These are phyloP conservation scores for Alternaria brassicae DNA, from an alignment of 2,329 filamentous ascomycete genomes.

Conservation along the genomic window DNA sequence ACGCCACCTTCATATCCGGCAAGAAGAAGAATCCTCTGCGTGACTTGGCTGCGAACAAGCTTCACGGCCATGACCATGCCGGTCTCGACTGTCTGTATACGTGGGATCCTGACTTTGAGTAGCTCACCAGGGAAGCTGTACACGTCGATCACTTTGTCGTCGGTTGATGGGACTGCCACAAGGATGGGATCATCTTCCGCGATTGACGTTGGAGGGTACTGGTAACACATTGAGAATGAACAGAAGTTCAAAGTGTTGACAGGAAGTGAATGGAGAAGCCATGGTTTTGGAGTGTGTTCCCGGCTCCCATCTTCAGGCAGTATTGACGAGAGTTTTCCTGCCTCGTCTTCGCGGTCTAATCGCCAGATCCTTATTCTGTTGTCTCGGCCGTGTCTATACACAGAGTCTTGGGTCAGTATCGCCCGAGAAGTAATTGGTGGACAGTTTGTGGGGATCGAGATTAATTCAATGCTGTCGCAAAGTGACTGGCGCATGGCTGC, in stretches of 20 bases:
- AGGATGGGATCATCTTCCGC: conserved; percentile 56
- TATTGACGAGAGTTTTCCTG: not conserved
- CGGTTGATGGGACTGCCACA: conserved; percentile 73
- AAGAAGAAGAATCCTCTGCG: conserved; percentile 64
- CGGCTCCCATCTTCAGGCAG: conserved; percentile 1
- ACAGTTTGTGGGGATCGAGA: not conserved
- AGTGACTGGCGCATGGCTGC: not conserved
- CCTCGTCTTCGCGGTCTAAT: conserved; percentile 48
- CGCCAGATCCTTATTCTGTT: conserved; percentile 88
- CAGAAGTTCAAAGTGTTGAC: conserved; percentile 98
- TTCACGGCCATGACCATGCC: conserved; percentile 87
- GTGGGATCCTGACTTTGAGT: conserved; percentile 67
- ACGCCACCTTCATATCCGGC: conserved; percentile 88
- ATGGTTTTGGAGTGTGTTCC: conserved; percentile 55
- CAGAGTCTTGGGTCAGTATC: conserved; percentile 7
- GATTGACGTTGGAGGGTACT: conserved; percentile 14
- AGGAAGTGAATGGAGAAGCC: conserved; percentile 81
- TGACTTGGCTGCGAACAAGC: conserved; percentile 35
- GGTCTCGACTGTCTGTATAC: conserved; percentile 54
- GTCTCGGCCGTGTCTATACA: conserved; percentile 82
- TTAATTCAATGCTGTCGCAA: not conserved
- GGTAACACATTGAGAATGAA: conserved; percentile 70
- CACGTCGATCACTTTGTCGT: conserved; percentile 72
- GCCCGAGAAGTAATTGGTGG: not conserved
- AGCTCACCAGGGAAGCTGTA: conserved; percentile 79